Evolutionary conservation across 2,329 filamentous ascomycete genomes (phyloP), one percentile per base, ranked within the genome.

Genomic region (Atkinsonella texensis): DNA sequence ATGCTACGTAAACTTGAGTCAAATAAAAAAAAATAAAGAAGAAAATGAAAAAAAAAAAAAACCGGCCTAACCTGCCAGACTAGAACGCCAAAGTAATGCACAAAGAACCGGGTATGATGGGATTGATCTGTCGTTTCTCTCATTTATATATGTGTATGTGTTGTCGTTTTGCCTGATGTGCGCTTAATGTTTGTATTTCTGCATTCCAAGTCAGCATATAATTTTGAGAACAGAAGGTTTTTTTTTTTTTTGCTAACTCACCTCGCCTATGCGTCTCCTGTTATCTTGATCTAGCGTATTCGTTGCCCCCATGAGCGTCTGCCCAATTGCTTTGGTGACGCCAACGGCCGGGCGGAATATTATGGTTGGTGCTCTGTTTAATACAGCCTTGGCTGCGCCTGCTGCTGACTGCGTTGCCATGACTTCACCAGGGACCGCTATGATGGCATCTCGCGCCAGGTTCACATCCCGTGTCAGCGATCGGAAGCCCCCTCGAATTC

Each of bases 291-390:
- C 93, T 59, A 98, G 74, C 46, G 87, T 82, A 66, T 98, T 98
- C 0, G 89, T 94, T 13, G 90, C 91, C 5, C 94, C 93, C 70
- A 97, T 76, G 53, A 98, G 72, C 39, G 91, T 89, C 71, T 94
- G 87, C 9, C 89, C 88, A 48, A 95, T 83, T 0, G 85, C 91
- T 67, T 91, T 91, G 38, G 85, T 89, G 8, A 89, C 88, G 0
- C 91, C 94, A 60, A 97, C 89, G 3, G 89, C 88, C 8, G 93
- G 93, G 51, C 90, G 75, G 58, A 98, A 80, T 49, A 98, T 85
- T 18, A 97, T 88, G 0, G 90, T 96, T n/a, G 93, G 93, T 32
- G 90, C 89, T 59, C 87, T 81, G 65, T 79, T 84, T 54, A 84
- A 76, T 17, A 98, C 82, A 1, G 85, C 90, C 61, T 74, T 82